Evolutionary conservation across 1,139 yeast species (phyloP), one percentile per base, ranked within the genome.

Genomic region (Suhomyces maxii): DNA sequence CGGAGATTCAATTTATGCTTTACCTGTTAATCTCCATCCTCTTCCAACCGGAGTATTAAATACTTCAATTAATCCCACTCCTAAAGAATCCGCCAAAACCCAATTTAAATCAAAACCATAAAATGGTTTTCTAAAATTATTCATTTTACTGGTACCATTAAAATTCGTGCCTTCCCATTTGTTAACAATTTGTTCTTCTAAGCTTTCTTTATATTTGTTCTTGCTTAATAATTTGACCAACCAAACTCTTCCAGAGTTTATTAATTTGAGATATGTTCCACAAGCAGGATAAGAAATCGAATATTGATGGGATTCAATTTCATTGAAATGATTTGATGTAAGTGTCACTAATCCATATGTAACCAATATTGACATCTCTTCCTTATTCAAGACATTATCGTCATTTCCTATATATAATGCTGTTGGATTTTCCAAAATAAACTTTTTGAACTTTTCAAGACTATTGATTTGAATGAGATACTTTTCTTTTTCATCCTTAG

Each of bases 41-140:
- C 83, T 65, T 0, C 91, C 91, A 1, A 81, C 84, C 0, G 89
- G 88, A 0, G 91, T 84, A 38, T 73, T 71, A 55, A 83, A 83
- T 7, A 83, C 83, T 56, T 86, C 93, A 2, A 82, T 63, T 37
- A 78, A 68, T 0, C 95, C 95, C n/a, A 80, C 73, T 0, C 95
- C 95, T 46, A 80, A 70, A 40, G 84, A 76, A 52, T 83, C 85
- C 25, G 85, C 84, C 39, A 87, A 58, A 0, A 79, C 67, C 90
- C 90, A 86, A 42, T 75, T 70, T 33, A 86, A 62, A 47, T 74
- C 79, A 41, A 79, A 68, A 0, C 91, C 93, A 48, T 77, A 76
- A 52, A 81, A 79, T 6, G 84, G 85, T 42, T 74, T 69, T 65
- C 83, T 74, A 49, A 77, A 77, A 34, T 71, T 66, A 45, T 73